These are phyloP conservation scores for Senna siamea DNA, from an alignment of 306 rosid species.

Conservation along the genomic window DNA sequence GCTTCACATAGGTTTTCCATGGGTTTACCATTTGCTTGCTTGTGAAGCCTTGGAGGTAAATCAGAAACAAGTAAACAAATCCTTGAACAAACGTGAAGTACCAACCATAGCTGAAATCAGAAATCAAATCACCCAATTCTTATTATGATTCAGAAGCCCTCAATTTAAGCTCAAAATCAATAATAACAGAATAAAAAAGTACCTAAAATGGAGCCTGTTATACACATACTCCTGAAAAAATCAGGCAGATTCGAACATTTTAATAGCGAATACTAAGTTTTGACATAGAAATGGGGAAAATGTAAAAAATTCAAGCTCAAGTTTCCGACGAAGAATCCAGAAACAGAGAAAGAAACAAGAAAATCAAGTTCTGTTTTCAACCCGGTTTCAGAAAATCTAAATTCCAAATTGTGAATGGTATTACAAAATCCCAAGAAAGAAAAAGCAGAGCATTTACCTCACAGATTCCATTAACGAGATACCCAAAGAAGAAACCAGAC, in stretches of 20 bases:
- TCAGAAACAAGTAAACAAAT: conserved; percentile 86
- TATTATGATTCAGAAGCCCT: no score
- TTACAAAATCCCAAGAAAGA: conserved; percentile 29
- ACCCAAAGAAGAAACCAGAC: conserved; percentile 95
- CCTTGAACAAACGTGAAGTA: conserved; percentile 99
- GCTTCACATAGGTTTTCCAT: conserved; percentile 97
- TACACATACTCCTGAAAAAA: conserved; percentile 94
- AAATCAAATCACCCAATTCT: conserved; percentile 30
- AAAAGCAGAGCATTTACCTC: no score
- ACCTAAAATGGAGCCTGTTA: conserved; percentile 95
- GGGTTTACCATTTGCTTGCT: conserved; percentile 98
- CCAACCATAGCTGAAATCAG: conserved; percentile 94
- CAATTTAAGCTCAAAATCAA: not conserved
- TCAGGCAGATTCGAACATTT: conserved; percentile 34
- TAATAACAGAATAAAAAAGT: not conserved
- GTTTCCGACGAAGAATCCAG: conserved; percentile 1
- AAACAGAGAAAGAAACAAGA: conserved; percentile 14
- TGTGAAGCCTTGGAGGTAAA: conserved; percentile 91
- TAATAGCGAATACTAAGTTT: not conserved
- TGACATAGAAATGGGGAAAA: no score
- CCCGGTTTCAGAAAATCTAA: no score
- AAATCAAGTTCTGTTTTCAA: no score
- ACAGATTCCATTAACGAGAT: conserved; percentile 90
- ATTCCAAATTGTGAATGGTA: no score
- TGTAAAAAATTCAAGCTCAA: no score